Evolutionary conservation across 2,329 filamentous ascomycete species (phyloP).

Genomic region (Sclerotinia trifoliorum): DNA sequence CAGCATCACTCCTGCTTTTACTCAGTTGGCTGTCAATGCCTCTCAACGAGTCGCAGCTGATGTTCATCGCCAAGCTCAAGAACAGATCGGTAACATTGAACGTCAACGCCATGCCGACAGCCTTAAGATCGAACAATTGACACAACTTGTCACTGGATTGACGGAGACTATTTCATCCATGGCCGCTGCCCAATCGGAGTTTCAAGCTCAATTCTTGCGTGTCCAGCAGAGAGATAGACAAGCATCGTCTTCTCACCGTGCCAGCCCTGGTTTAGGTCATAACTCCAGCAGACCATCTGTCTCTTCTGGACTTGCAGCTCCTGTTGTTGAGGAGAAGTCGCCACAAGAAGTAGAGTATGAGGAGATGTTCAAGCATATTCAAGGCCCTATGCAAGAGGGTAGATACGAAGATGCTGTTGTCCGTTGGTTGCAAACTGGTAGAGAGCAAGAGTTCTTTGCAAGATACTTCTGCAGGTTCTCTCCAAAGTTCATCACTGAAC

Average conservation of each 20-base stretch:
- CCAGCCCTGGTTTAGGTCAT: constrained; percentile 21
- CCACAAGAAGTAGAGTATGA: constrained; percentile 49
- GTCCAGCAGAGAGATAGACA: constrained; percentile 51
- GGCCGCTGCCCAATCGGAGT: constrained; percentile 65
- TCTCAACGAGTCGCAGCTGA: constrained; percentile 67
- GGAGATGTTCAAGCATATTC: constrained; percentile 57
- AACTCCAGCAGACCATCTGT: constrained; percentile 24
- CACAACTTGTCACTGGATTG: constrained; percentile 63
- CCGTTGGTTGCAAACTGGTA: constrained; percentile 64
- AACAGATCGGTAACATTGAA: constrained; percentile 37
- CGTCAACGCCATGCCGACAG: constrained; percentile 40
- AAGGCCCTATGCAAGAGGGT: constrained; percentile 59
- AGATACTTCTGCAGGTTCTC: constrained; percentile 52
- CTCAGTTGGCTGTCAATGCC: constrained; percentile 61
- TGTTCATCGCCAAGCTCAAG: constrained; percentile 57
- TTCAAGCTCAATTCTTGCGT: constrained; percentile 64
- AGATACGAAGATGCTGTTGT: constrained; percentile 63
- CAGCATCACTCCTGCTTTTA: constrained; percentile 65
- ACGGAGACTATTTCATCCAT: constrained; percentile 68
- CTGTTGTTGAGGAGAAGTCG: constrained; percentile 21
- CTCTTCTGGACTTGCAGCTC: constrained; percentile 28
- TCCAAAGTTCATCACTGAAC: constrained; percentile 52
- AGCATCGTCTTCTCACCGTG: constrained; percentile 22
- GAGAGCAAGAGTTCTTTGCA: constrained; percentile 62
- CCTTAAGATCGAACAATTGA: constrained; percentile 71